Percentiles rank a stretch among this genome's conserved stretches.
phyloP scores from a whole-genome alignment of 2,329 filamentous ascomycete genomes.

The Hymenoscyphus occultus region DNA sequence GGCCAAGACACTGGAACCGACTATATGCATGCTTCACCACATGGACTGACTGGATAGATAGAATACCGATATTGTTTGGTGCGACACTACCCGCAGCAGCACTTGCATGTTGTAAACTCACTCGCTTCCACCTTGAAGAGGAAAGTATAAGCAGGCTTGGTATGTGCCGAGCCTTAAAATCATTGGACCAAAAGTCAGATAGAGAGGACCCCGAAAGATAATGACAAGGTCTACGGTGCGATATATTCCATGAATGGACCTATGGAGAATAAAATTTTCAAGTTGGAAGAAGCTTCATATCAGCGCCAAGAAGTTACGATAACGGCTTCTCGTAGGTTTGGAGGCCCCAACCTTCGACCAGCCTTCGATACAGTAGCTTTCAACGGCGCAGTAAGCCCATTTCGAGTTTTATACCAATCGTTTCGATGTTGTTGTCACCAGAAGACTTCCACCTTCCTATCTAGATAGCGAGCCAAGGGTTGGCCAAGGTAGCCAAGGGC shows the following conservation, averaged over 20 bases:
- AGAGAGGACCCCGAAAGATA: neutral
- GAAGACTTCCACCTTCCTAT: neutral
- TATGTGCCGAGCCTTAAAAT: neutral
- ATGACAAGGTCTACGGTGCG: neutral
- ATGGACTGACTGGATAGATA: neutral
- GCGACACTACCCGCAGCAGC: neutral
- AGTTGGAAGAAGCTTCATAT: constrained; percentile 1
- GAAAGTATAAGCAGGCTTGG: constrained; percentile 4
- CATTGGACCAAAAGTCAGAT: neutral
- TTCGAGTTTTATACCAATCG: neutral
- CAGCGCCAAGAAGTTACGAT: neutral
- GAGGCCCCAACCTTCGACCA: too few relatives aligned
- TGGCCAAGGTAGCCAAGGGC: neutral
- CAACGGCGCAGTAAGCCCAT: neutral
- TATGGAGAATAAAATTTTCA: neutral
- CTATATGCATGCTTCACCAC: neutral
- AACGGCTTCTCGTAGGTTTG: neutral
- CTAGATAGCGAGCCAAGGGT: neutral
- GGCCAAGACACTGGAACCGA: neutral
- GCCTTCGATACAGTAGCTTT: neutral
- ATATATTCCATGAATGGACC: neutral
- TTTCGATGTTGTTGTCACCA: neutral
- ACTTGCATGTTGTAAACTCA: neutral
- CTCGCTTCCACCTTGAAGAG: neutral
- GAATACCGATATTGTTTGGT: neutral